Percentiles rank a stretch among this genome's conserved stretches.
Conservation (phyloP, 805 yeast species). For the Torulaspora microellipsoides region DNA sequence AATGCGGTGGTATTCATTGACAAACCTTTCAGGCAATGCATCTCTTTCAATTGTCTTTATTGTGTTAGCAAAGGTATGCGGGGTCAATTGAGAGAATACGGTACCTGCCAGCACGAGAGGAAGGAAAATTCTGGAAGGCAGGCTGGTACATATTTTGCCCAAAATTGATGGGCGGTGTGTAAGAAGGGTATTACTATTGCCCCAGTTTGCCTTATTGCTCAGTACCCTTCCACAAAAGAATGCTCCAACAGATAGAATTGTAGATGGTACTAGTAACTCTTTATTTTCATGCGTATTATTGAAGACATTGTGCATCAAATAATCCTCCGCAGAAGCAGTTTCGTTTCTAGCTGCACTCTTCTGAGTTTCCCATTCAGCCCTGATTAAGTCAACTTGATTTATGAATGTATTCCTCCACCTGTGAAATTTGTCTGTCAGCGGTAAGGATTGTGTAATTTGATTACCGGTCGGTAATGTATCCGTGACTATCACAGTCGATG, state of each 20-base stretch:
- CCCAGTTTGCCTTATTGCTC: slow-evolving; percentile 27
- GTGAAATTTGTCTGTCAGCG: slow-evolving; percentile 12
- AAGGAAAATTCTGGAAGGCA: slow-evolving; percentile 25
- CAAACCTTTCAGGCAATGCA: slow-evolving; percentile 18
- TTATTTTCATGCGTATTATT: slow-evolving; percentile 22
- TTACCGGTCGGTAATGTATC: slow-evolving; percentile 14
- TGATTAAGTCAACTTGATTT: slow-evolving; percentile 9
- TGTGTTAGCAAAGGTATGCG: slow-evolving; percentile 24
- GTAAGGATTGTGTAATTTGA: slow-evolving; percentile 12
- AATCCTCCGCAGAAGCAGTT: slow-evolving; percentile 12
- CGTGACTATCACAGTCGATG: slow-evolving; percentile 7
- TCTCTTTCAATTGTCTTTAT: slow-evolving; percentile 15
- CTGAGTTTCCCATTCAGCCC: slow-evolving; percentile 21
- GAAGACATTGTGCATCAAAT: slow-evolving; percentile 19
- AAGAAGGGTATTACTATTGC: slow-evolving; percentile 9
- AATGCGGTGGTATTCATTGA: slow-evolving; percentile 8
- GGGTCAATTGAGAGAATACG: slow-evolving; percentile 23
- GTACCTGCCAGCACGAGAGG: slow-evolving; percentile 24
- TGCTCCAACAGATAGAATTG: slow-evolving; percentile 26
- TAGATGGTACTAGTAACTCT: slow-evolving; percentile 25
- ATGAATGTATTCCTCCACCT: slow-evolving; percentile 12
- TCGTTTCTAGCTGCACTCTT: slow-evolving; percentile 15
- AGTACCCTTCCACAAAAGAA: slow-evolving; percentile 29
- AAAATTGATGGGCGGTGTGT: slow-evolving; percentile 13
- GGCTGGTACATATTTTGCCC: slow-evolving; percentile 18